Evolutionary conservation across 306 rosid species (phyloP).

Genomic region (Corylus heterophylla): DNA sequence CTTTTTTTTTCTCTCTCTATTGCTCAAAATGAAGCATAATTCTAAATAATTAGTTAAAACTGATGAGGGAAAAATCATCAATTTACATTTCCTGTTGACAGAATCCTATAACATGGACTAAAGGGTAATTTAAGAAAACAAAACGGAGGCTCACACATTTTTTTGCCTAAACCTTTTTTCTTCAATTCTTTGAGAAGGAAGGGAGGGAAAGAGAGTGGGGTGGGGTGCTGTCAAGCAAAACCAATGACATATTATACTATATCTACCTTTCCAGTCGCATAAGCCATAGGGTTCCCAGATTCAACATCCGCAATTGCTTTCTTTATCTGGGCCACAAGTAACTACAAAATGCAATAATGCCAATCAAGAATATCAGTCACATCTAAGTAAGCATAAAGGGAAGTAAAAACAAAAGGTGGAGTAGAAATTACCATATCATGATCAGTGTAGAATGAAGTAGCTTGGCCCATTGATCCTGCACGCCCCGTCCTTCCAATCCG

Average conservation of each 20-base stretch:
- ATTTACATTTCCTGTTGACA: too few species aligned
- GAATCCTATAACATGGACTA: too few species aligned
- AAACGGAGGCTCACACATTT: too few species aligned
- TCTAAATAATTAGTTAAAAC: too few species aligned
- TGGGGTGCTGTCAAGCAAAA: not conserved
- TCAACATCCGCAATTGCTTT: slow-evolving; percentile 78
- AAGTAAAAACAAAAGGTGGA: not conserved
- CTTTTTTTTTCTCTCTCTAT: too few species aligned
- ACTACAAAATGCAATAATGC: slow-evolving; percentile 43
- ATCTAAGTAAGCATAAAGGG: slow-evolving; percentile 15
- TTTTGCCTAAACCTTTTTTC: too few species aligned
- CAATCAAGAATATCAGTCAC: slow-evolving; percentile 15
- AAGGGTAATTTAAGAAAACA: too few species aligned
- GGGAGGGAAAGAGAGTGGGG: too few species aligned
- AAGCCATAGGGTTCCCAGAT: slow-evolving; percentile 68
- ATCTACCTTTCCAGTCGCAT: slow-evolving; percentile 77
- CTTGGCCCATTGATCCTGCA: slow-evolving; percentile 79
- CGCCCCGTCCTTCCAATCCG: slow-evolving; percentile 95
- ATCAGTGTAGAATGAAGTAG: slow-evolving; percentile 79
- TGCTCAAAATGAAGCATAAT: too few species aligned
- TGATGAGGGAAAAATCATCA: too few species aligned
- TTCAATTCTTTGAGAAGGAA: too few species aligned
- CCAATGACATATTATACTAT: not conserved
- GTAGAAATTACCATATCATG: slow-evolving; percentile 63
- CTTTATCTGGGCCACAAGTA: slow-evolving; percentile 77